Base-by-base conservation (phyloP, 2,329 filamentous ascomycete species). In the Coleophoma crateriformis region DNA sequence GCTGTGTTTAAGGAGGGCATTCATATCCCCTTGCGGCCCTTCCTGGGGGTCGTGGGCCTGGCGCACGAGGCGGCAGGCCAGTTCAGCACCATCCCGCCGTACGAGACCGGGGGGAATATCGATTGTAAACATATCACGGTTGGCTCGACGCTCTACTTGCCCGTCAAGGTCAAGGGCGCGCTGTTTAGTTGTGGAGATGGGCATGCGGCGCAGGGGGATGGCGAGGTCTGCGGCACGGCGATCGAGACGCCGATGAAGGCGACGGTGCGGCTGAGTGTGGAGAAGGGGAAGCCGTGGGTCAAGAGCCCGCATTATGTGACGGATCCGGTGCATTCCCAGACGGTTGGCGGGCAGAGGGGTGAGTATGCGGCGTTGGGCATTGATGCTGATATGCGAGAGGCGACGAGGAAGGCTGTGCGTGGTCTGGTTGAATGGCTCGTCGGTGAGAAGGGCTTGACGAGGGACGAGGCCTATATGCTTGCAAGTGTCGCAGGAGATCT, bases 151-250 rank as follows among this genome's bases (percentile, higher is more conserved):
- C 64, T 79, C 17, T 77, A 72, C 57, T 66, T 79, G 1, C 75
- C 76, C 13, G 70, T 78, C 12, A 69, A 76, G 56, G 71, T 71
- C 0, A 55, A 67, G 3, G 76, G 76, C 0, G 76, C 74, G 1
- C 63, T 78, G 12, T 77, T 79, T 58, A 76, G 73, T 58, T 77
- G 74, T 52, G 76, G 76, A 34, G 76, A 80, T 56, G 76, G 75
- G 0, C 76, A 79, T 58, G 75, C 74, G 3, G 75, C 74, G 1
- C 76, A 79, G 56, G 76, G 76, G 3, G 74, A 78, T 51, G 76
- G 76, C 3, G 76, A 79, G 54, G 72, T 79, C 19, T 78, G 75
- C 54, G 75, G 77, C 6, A 77, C 74, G n/a, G 77, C 77, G 7
- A 76, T 79, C 55, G 77, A 79, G 65, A 78, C 75, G 22, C 69